Conservation (phyloP, 2,329 filamentous ascomycete genomes). For the Metarhizium sp. region DNA sequence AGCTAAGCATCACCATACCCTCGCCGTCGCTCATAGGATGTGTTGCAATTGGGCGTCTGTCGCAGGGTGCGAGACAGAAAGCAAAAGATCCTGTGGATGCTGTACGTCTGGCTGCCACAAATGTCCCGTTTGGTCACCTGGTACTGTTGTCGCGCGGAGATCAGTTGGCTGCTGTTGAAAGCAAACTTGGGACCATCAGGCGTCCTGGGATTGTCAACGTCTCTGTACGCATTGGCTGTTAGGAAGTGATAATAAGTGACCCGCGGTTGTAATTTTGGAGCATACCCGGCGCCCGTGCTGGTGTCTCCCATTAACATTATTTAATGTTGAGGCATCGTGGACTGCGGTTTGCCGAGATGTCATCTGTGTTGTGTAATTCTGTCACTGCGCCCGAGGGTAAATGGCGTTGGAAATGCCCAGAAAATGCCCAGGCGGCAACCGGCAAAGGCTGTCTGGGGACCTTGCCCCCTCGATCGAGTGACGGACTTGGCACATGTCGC, state of each 20-base stretch:
- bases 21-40: neutral
- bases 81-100: neutral
- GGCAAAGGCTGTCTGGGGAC: neutral
- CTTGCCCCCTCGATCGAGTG: neutral
- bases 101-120: neutral
- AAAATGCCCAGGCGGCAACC: slow-evolving; percentile 2
- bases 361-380: no score
- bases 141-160: neutral
- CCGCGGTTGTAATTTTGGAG: no score
- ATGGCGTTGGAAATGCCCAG: neutral
- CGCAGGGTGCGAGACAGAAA: neutral
- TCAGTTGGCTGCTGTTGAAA: neutral
- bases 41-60: neutral
- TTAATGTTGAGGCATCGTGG: no score
- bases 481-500: neutral
- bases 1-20: neutral
- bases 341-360: no score
- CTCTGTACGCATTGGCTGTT: no score
- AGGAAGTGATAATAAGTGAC: no score
- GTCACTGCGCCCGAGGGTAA: no score
- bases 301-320: no score
- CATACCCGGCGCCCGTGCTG: no score
- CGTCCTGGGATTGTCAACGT: no score
- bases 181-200: no score
- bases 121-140: neutral